phyloP scores from a whole-genome alignment of 768 basidiomycete genomes.

The Macrolepiota fuliginosa region DNA sequence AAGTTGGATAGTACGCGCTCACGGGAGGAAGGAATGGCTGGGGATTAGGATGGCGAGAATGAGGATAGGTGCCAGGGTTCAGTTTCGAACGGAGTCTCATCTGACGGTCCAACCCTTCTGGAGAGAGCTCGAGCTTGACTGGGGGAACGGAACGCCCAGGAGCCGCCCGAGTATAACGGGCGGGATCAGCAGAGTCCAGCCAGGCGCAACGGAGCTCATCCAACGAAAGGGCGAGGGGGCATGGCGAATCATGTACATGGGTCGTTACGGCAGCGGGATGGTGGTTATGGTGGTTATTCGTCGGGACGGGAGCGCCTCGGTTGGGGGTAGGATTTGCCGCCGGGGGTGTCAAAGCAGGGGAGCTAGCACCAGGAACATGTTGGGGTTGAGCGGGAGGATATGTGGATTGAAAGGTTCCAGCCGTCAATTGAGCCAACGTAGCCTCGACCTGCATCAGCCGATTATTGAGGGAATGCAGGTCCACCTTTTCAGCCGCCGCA shows the following conservation, averaged over 20 bases:
- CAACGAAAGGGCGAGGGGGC: constrained; percentile 49
- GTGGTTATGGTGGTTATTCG: constrained; percentile 26
- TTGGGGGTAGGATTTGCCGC: constrained; percentile 2
- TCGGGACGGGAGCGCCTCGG: not conserved
- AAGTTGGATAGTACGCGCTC: constrained; percentile 25
- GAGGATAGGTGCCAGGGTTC: constrained; percentile 4
- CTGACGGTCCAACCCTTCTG: constrained; percentile 17
- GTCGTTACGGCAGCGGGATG: constrained; percentile 27
- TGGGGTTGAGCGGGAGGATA: constrained; percentile 25
- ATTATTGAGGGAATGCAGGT: constrained; percentile 82
- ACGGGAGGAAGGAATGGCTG: constrained; percentile 26
- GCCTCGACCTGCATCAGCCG: constrained; percentile 71
- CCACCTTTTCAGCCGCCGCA: constrained; percentile 87
- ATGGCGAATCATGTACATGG: constrained; percentile 29
- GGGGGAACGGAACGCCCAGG: not conserved
- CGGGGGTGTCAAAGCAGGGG: constrained; percentile 5
- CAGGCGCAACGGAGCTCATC: constrained; percentile 61
- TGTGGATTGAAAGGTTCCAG: constrained; percentile 36
- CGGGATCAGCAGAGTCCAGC: constrained; percentile 42
- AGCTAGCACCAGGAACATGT: not conserved
- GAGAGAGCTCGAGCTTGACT: constrained; percentile 32
- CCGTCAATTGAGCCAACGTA: constrained; percentile 47
- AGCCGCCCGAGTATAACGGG: not conserved
- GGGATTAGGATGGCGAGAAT: constrained; percentile 27
- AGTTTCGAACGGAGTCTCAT: not conserved